Percentiles rank a stretch among this genome's conserved stretches.
Conservation (phyloP, 78 protist genomes). For the Chrysochromulina tobinii region DNA sequence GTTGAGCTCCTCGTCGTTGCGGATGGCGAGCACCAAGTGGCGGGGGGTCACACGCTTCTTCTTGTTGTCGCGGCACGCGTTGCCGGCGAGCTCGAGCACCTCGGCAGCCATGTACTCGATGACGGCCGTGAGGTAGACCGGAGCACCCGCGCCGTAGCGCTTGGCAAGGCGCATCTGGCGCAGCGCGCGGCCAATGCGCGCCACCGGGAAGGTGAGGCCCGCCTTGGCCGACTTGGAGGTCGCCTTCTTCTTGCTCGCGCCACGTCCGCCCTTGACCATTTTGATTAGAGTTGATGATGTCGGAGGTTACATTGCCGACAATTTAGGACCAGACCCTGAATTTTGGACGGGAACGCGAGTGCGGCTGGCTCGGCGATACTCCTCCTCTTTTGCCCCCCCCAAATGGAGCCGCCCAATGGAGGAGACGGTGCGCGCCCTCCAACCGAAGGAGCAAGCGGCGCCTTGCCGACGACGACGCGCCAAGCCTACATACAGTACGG, state of each 20-base stretch:
- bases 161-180: constrained; percentile 45
- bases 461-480: too few species aligned
- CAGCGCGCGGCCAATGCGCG: constrained; percentile 46
- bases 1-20: constrained; percentile 66
- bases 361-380: too few species aligned
- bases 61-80: constrained; percentile 56
- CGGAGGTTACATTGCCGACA: too few species aligned
- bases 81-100: constrained; percentile 91
- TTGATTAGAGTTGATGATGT: too few species aligned
- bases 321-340: too few species aligned
- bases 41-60: constrained; percentile 57
- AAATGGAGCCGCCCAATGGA: too few species aligned
- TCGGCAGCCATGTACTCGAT: constrained; percentile 96
- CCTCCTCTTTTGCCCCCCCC: too few species aligned
- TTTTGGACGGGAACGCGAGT: too few species aligned
- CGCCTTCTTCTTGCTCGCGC: constrained; percentile 27
- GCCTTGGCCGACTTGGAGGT: constrained; percentile 51
- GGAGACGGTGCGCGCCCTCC: too few species aligned
- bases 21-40: constrained; percentile 60
- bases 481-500: too few species aligned
- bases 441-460: too few species aligned
- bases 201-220: constrained; percentile 68
- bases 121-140: constrained; percentile 97
- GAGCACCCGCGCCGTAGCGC: constrained; percentile 89
- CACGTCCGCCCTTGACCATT: constrained; percentile 7